These are phyloP conservation scores for Backusella mclennaniae DNA, from an alignment of 192 early-diverging fungal genomes.

Conservation along the genomic window DNA sequence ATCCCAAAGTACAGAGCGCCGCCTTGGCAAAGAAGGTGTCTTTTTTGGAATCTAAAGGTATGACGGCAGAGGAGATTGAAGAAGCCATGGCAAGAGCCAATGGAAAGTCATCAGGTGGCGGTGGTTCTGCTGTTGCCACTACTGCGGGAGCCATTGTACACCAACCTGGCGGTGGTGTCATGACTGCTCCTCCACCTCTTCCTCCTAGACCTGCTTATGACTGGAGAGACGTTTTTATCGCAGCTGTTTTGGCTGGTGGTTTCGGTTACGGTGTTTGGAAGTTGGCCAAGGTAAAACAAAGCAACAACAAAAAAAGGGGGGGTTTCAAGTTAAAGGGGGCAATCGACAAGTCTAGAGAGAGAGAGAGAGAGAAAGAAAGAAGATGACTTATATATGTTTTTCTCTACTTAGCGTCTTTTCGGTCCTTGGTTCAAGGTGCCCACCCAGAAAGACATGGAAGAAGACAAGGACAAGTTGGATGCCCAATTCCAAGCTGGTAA, in stretches of 20 bases:
- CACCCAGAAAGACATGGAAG: conserved; percentile 68
- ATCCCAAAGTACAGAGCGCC: conserved; percentile 88
- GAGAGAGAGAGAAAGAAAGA: background rate
- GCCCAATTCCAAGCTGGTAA: conserved; percentile 55
- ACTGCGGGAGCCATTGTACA: conserved; percentile 16
- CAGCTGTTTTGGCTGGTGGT: conserved; percentile 80
- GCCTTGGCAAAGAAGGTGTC: conserved; percentile 89
- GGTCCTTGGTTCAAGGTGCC: conserved; percentile 58
- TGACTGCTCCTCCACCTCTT: conserved; percentile 45
- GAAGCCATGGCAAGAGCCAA: conserved; percentile 72
- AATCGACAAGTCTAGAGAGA: background rate
- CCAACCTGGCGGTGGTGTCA: conserved; percentile 30
- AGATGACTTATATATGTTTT: background rate
- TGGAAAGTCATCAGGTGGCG: conserved; percentile 35
- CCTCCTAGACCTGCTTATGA: conserved; percentile 64
- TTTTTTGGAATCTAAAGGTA: conserved; percentile 96
- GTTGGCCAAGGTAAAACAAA: conserved; percentile 65
- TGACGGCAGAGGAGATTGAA: conserved; percentile 90
- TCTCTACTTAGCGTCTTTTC: conserved; percentile 48
- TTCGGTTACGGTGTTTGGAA: conserved; percentile 85
- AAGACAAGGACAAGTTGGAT: conserved; percentile 69
- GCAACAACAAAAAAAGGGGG: conserved; percentile 24
- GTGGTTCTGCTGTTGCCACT: background rate
- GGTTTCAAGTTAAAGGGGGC: background rate
- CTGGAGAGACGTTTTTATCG: conserved; percentile 96